These are phyloP conservation scores for Fennellomyces sp. DNA, from an alignment of 371 early-diverging fungal species.

Conservation along the genomic window DNA sequence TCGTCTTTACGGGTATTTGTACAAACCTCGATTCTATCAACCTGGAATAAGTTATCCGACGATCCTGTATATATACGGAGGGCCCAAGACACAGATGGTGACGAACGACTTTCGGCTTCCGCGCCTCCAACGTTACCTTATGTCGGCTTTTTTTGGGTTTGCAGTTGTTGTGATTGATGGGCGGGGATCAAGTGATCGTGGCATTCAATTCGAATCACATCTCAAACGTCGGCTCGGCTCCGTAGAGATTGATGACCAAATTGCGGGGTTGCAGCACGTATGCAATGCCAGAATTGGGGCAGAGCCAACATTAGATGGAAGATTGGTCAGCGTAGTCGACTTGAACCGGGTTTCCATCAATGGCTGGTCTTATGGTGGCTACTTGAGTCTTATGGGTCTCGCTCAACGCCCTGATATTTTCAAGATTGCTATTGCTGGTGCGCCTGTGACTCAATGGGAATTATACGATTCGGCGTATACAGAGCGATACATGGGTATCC, in stretches of 20 bases:
- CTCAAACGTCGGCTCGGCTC: conserved; percentile 59
- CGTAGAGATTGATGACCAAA: conserved; percentile 74
- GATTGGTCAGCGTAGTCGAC: conserved; percentile 50
- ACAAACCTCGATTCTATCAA: conserved; percentile 58
- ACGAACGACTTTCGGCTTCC: conserved; percentile 76
- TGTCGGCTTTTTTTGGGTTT: conserved; percentile 68
- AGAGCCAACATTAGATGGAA: conserved; percentile 18
- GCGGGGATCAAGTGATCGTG: conserved; percentile 75
- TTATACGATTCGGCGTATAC: conserved; percentile 81
- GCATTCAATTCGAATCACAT: conserved; percentile 65
- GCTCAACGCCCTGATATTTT: conserved; percentile 68
- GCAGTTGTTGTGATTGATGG: conserved; percentile 78
- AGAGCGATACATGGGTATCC: conserved; percentile 78
- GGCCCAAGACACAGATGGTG: conserved; percentile 69
- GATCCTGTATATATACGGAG: conserved; percentile 65
- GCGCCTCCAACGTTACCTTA: conserved; percentile 61
- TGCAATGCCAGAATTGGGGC: conserved; percentile 51
- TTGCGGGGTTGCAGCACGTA: conserved; percentile 65
- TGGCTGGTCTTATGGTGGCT: conserved; percentile 82
- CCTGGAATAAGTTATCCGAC: conserved; percentile 59
- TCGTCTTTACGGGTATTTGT: conserved; percentile 64
- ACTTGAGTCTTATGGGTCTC: conserved; percentile 72
- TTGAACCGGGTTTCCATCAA: conserved; percentile 64
- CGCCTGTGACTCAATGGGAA: conserved; percentile 79
- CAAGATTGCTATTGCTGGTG: conserved; percentile 75